Evolutionary conservation across 2,329 filamentous ascomycete genomes (phyloP).

Genomic region (Teratosphaeria pseudoeucalypti): DNA sequence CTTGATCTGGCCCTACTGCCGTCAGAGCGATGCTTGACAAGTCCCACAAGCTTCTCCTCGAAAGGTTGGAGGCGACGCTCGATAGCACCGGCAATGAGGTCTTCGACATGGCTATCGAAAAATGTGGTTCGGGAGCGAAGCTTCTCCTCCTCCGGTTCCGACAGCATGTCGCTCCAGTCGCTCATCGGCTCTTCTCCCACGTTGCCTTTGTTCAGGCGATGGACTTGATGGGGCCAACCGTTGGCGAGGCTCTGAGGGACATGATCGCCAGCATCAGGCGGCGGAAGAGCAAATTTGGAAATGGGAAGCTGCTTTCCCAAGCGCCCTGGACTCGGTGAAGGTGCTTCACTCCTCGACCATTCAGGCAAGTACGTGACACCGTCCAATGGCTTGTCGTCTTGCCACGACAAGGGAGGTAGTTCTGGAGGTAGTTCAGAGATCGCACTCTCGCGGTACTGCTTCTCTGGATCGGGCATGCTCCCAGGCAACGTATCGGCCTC

Average conservation of each 20-base stretch:
- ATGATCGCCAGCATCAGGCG: constrained; percentile 37
- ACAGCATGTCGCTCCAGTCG: constrained; percentile 85
- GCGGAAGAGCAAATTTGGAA: constrained; percentile 24
- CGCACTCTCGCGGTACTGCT: not conserved
- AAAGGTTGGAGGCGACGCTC: constrained; percentile 69
- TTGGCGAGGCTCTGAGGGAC: constrained; percentile 6
- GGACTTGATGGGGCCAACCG: constrained; percentile 33
- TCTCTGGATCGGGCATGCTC: not conserved
- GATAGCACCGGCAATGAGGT: constrained; percentile 68
- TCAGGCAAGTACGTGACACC: constrained; percentile 23
- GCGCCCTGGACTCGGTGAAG: constrained; percentile 55
- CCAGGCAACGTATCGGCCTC: not conserved
- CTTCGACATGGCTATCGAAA: constrained; percentile 84
- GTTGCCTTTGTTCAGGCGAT: constrained; percentile 47
- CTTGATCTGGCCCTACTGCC: constrained; percentile 55
- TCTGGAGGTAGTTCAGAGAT: not conserved
- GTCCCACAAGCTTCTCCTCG: constrained; percentile 65
- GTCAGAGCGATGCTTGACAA: constrained; percentile 41
- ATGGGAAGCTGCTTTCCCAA: constrained; percentile 4
- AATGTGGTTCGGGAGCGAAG: constrained; percentile 71
- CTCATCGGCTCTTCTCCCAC: constrained; percentile 59
- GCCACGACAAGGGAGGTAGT: not conserved
- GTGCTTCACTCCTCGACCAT: constrained; percentile 52
- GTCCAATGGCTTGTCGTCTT: constrained; percentile 15
- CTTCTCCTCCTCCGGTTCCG: constrained; percentile 73